These are phyloP conservation scores for Thraustotheca clavata DNA, from an alignment of 352 stramenopile genomes.

Conservation along the genomic window DNA sequence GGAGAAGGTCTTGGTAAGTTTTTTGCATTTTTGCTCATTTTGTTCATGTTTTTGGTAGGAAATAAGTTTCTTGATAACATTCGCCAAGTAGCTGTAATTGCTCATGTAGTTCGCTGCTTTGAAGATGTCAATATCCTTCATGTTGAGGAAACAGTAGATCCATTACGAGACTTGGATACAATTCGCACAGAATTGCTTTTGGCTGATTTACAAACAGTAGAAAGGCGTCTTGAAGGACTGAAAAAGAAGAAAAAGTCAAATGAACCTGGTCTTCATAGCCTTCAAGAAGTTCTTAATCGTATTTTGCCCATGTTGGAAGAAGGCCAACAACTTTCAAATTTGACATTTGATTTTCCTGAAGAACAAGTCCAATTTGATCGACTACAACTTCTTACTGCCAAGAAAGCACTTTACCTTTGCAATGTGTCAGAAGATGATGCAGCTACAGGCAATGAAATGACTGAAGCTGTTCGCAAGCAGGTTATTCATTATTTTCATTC, in stretches of 20 bases:
- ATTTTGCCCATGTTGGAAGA: constrained; percentile 74
- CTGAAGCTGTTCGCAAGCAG: constrained; percentile 53
- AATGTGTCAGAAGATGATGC: constrained; percentile 96
- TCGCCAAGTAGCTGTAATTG: constrained; percentile 72
- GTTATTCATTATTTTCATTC: constrained; percentile 3
- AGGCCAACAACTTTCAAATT: constrained; percentile 47
- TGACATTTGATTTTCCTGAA: constrained; percentile 65
- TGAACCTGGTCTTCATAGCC: constrained; percentile 41
- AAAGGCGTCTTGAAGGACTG: constrained; percentile 52
- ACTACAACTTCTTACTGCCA: constrained; percentile 81
- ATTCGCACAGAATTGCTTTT: constrained; percentile 97
- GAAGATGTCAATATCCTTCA: constrained; percentile 97
- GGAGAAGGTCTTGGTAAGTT: constrained; percentile 65
- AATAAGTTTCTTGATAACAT: constrained; percentile 88
- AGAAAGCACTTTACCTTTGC: constrained; percentile 95
- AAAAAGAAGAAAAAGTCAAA: constrained; percentile 70
- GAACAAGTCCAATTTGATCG: constrained; percentile 81
- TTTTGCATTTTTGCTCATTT: not conserved
- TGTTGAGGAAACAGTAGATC: constrained; percentile 94
- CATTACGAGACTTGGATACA: constrained; percentile 95
- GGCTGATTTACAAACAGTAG: constrained; percentile 73
- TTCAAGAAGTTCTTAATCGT: constrained; percentile 53
- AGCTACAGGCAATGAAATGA: constrained; percentile 90
- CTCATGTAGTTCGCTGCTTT: constrained; percentile 95
- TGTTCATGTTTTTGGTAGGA: constrained; percentile 21